Evolutionary conservation across 2,329 filamentous ascomycete species (phyloP).

Genomic region (Penicillium sp.): DNA sequence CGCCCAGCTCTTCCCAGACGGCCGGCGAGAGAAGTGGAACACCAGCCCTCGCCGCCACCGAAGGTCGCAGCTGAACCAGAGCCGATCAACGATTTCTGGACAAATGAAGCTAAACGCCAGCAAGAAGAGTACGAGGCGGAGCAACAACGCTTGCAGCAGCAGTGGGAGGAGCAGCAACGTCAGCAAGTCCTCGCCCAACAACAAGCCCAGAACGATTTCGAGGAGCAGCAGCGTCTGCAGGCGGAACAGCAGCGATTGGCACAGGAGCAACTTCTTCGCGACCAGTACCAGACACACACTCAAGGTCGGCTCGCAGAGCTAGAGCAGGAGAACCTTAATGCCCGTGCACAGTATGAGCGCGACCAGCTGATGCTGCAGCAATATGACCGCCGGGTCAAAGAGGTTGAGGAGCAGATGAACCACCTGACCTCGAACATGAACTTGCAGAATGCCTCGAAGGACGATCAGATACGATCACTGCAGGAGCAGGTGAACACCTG

Average conservation of each 20-base stretch:
- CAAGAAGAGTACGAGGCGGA: slow-evolving; percentile 95
- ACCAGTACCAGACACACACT: slow-evolving; percentile 90
- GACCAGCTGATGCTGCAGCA: slow-evolving; percentile 96
- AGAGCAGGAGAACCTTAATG: slow-evolving; percentile 91
- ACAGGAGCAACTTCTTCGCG: slow-evolving; percentile 81
- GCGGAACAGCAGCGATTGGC: slow-evolving; percentile 87
- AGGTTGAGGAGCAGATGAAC: slow-evolving; percentile 79
- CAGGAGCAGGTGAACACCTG: slow-evolving; percentile 98
- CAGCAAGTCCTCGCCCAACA: slow-evolving; percentile 79
- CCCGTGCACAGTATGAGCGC: slow-evolving; percentile 91
- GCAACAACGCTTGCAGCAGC: slow-evolving; percentile 81
- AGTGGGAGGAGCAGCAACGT: slow-evolving; percentile 76
- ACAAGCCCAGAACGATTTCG: slow-evolving; percentile 90
- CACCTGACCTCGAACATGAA: slow-evolving; percentile 80
- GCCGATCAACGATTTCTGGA: slow-evolving; percentile 98
- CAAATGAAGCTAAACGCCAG: slow-evolving; percentile 82
- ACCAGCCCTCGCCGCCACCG: slow-evolving; percentile 65
- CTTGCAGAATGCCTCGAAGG: slow-evolving; percentile 82
- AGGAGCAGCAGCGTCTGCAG: slow-evolving; percentile 85
- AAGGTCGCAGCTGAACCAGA: slow-evolving; percentile 74
- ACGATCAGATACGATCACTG: slow-evolving; percentile 87
- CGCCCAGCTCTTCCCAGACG: slow-evolving; percentile 79
- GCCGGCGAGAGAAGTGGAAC: slow-evolving; percentile 67
- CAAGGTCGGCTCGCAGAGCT: slow-evolving; percentile 94
- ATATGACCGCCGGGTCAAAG: slow-evolving; percentile 92